These are phyloP conservation scores for Nitzschia sp. DNA, from an alignment of 108 stramenopile genomes.

Conservation along the genomic window DNA sequence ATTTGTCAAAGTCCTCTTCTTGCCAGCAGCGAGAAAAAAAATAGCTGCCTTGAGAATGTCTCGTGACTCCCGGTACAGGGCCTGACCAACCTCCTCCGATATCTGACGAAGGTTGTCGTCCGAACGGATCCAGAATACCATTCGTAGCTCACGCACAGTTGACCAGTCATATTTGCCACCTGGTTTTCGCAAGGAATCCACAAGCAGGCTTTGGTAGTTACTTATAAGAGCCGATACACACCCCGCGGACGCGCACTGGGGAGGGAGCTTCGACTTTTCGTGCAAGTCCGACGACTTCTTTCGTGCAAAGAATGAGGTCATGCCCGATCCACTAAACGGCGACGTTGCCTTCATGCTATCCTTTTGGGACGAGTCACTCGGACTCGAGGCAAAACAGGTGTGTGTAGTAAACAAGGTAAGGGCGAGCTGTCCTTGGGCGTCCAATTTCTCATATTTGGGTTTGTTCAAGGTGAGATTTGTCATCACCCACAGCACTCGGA, in stretches of 20 bases:
- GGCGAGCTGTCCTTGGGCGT: slow-evolving; percentile 53
- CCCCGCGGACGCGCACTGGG: slow-evolving; percentile 60
- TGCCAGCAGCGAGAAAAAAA: slow-evolving; percentile 70
- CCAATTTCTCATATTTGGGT: slow-evolving; percentile 59
- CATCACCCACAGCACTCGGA: slow-evolving; percentile 62
- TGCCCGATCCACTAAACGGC: background rate
- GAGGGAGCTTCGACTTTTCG: slow-evolving; percentile 35
- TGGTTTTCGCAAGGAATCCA: slow-evolving; percentile 48
- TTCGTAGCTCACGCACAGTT: slow-evolving; percentile 48
- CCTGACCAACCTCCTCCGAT: slow-evolving; percentile 83
- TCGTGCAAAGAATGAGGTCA: slow-evolving; percentile 25
- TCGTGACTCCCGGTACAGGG: slow-evolving; percentile 57
- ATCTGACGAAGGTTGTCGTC: slow-evolving; percentile 52
- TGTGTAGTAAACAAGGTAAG: slow-evolving; percentile 38
- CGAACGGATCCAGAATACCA: slow-evolving; percentile 86
- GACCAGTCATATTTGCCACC: slow-evolving; percentile 69
- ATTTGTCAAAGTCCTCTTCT: slow-evolving; percentile 61
- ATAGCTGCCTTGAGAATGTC: slow-evolving; percentile 77
- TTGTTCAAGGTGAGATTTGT: slow-evolving; percentile 49
- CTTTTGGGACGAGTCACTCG: slow-evolving; percentile 2
- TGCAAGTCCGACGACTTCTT: slow-evolving; percentile 14
- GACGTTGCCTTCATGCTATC: slow-evolving; percentile 11
- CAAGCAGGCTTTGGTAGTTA: slow-evolving; percentile 54
- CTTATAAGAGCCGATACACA: slow-evolving; percentile 71
- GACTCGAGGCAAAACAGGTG: slow-evolving; percentile 38